phyloP scores from a whole-genome alignment of 2,329 filamentous ascomycete species.

The Whalleya microplaca region DNA sequence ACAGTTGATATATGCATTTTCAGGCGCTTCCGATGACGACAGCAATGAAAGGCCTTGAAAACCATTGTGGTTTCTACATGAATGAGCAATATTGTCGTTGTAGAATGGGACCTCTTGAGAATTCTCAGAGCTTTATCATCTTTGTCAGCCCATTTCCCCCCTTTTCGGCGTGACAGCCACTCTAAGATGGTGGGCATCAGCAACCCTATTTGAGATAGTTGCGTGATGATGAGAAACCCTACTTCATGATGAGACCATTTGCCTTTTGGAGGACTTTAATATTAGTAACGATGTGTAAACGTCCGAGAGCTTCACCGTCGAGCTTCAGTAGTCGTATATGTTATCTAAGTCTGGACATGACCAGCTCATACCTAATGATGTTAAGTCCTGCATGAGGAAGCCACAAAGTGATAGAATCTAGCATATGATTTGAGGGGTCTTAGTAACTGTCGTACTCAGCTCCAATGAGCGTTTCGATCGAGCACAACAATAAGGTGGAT shows the following conservation, averaged over 20 bases:
- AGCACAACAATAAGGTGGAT: not conserved
- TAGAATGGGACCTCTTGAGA: not conserved
- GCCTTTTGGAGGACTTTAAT: not conserved
- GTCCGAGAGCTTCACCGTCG: not conserved
- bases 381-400: not conserved
- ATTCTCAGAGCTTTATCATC: not conserved
- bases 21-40: not conserved
- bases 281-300: not conserved
- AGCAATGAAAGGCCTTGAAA: not conserved
- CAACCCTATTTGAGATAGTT: not conserved
- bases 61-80: too few relatives aligned
- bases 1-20: not conserved
- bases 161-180: not conserved
- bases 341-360: not conserved
- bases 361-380: not conserved
- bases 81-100: not conserved
- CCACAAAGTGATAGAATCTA: not conserved
- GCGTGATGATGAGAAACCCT: not conserved
- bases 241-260: not conserved
- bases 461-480: not conserved
- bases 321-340: not conserved
- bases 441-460: not conserved
- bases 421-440: not conserved
- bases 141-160: not conserved
- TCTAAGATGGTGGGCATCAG: not conserved